Evolutionary conservation across 2,329 filamentous ascomycete genomes (phyloP).

Genomic region (Claviceps capensis): DNA sequence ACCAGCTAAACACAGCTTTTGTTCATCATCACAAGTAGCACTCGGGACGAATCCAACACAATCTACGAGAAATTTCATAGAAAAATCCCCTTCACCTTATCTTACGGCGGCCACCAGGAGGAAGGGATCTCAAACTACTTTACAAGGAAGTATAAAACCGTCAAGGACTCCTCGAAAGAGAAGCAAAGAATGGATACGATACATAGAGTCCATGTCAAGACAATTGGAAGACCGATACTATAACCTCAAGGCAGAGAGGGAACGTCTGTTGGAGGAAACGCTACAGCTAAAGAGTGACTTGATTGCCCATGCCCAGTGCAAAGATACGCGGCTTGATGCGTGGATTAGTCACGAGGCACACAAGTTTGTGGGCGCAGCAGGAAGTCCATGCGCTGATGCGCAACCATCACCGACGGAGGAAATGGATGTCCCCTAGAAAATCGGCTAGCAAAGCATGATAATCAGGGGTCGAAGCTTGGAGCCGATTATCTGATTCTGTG

Average conservation of each 20-base stretch:
- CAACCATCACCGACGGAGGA: neutral
- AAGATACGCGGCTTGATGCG: neutral
- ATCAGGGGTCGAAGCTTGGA: neutral
- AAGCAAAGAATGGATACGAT: neutral
- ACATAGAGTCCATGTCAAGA: neutral
- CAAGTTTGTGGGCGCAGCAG: neutral
- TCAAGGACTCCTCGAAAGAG: neutral
- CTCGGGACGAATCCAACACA: neutral
- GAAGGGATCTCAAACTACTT: neutral
- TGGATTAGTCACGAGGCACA: slow-evolving; percentile 1
- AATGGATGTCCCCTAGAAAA: no score
- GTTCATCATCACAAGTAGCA: no score
- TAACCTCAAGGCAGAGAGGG: neutral
- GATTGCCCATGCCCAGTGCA: slow-evolving; percentile 1
- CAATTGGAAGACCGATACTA: neutral
- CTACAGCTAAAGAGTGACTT: neutral
- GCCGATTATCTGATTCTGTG: neutral
- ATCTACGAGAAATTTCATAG: neutral
- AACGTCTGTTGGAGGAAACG: neutral
- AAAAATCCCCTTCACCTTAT: neutral
- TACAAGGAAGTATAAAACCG: neutral
- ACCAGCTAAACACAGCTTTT: no score
- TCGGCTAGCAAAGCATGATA: neutral
- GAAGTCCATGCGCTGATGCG: neutral
- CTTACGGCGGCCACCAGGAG: neutral